Base-by-base conservation (phyloP, 2,329 filamentous ascomycete genomes). In the Sclerotinia spermophila region DNA sequence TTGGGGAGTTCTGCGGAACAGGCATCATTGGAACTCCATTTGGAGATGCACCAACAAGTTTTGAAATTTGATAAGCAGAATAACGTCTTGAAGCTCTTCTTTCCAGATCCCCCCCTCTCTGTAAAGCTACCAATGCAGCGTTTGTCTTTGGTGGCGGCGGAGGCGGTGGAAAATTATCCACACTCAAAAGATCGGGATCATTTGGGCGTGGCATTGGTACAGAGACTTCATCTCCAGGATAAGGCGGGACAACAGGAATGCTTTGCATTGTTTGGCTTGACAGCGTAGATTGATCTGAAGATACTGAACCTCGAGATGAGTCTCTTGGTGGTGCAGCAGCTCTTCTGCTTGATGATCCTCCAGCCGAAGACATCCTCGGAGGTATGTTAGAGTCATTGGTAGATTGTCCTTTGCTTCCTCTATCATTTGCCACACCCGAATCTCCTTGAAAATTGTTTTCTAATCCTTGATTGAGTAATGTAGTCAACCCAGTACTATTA, bases 1-100 rank as follows among this genome's bases (percentile, higher is more conserved):
- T 86, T 1, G 92, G 93, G 5, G 91, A 90, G 72, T 90, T 93
- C 78, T 96, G 93, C 40, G 92, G 85, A 38, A 95, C 94, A 30
- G 98, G 87, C 78, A 96, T 86, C 80, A 96, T 92, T 10, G 94
- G 93, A 24, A 98, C 90, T 30, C 92, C 93, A 80, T 90, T 94
- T 24, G 92, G 87, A 53, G 91, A 90, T 24, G 89, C 87, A 17
- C 95, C 95, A 2, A 98, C 84, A 77, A 97, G 94, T 79, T 97
- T 98, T 60, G 93, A 93, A 75, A 99, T 97, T 78, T 99, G 96
- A 79, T 98, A 99, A 68, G 94, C 92, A 2, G 96, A 98, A 79
- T 98, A 99, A 77, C 96, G 86, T 75, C 95, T 87, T 21, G 96
- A 99, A 0, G 96, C 96, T 79, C 96, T 87, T 78, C 96, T 88